These are phyloP conservation scores for Termitomyces sp. DNA, from an alignment of 768 basidiomycete species.

Conservation along the genomic window DNA sequence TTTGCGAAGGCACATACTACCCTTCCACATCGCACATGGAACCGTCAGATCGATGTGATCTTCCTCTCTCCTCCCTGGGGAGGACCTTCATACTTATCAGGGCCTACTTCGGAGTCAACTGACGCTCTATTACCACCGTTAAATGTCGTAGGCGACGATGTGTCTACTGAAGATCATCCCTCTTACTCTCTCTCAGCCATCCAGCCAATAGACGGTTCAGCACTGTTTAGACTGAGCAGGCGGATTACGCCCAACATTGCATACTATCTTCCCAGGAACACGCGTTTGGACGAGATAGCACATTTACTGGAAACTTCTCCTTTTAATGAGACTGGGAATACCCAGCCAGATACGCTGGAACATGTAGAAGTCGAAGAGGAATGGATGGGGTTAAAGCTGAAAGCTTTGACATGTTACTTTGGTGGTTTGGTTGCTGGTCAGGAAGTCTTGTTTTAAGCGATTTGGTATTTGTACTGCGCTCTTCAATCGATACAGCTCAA, in stretches of 20 bases:
- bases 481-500: background rate
- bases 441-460: conserved; percentile 43
- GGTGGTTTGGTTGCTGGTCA: conserved; percentile 77
- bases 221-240: conserved; percentile 73
- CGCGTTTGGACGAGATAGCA: conserved; percentile 66
- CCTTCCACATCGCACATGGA: conserved; percentile 15
- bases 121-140: conserved; percentile 7
- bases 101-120: conserved; percentile 14
- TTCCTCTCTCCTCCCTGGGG: conserved; percentile 98
- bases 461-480: background rate
- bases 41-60: conserved; percentile 74
- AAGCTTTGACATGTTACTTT: conserved; percentile 92
- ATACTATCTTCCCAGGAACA: conserved; percentile 85
- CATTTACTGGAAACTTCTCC: conserved; percentile 15
- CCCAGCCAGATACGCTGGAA: conserved; percentile 29
- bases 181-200: conserved; percentile 69
- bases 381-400: conserved; percentile 92
- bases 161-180: conserved; percentile 27
- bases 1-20: conserved; percentile 57
- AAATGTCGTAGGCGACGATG: background rate
- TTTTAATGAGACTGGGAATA: background rate
- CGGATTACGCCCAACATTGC: conserved; percentile 78
- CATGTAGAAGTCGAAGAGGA: conserved; percentile 90
- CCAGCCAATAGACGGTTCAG: conserved; percentile 74
- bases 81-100: conserved; percentile 65